These are phyloP conservation scores for Pinus taeda DNA, from an alignment of 75 land plant genomes.

Conservation along the genomic window DNA sequence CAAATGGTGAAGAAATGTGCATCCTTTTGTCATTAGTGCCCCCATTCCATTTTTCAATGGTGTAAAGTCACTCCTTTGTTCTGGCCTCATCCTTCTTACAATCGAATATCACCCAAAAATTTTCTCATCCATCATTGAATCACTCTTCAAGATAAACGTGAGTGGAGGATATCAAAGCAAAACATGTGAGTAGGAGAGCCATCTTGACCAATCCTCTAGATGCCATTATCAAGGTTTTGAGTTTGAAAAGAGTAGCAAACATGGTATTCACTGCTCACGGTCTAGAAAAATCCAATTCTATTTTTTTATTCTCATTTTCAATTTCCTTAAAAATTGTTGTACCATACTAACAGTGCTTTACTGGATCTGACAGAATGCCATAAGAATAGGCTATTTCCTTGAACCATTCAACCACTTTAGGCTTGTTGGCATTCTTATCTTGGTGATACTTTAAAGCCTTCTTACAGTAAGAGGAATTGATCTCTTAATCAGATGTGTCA, in stretches of 20 bases:
- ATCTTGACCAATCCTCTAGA: too few species aligned
- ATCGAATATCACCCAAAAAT: constrained; percentile 76
- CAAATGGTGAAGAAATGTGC: constrained; percentile 51
- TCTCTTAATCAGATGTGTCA: too few species aligned
- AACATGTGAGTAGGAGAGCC: too few species aligned
- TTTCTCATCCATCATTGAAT: constrained; percentile 75
- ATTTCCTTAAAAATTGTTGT: constrained; percentile 55
- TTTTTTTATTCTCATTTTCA: too few species aligned
- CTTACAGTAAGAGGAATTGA: too few species aligned
- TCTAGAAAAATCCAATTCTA: too few species aligned
- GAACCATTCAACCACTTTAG: constrained; percentile 77
- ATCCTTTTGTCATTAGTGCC: constrained; percentile 52
- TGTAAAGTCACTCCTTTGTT: constrained; percentile 24
- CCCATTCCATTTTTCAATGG: constrained; percentile 53
- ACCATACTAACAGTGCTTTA: constrained; percentile 77
- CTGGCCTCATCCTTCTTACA: constrained; percentile 27
- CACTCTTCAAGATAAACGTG: too few species aligned
- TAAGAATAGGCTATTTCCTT: constrained; percentile 89
- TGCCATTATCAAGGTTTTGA: too few species aligned
- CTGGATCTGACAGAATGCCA: constrained; percentile 77
- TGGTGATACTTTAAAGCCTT: constrained; percentile 37
- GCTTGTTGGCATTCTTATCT: constrained; percentile 85
- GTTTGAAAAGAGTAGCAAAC: too few species aligned
- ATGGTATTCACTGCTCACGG: too few species aligned
- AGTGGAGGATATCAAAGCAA: too few species aligned